phyloP scores from a whole-genome alignment of 805 yeast genomes.

The Cyberlindnera lachancei region DNA sequence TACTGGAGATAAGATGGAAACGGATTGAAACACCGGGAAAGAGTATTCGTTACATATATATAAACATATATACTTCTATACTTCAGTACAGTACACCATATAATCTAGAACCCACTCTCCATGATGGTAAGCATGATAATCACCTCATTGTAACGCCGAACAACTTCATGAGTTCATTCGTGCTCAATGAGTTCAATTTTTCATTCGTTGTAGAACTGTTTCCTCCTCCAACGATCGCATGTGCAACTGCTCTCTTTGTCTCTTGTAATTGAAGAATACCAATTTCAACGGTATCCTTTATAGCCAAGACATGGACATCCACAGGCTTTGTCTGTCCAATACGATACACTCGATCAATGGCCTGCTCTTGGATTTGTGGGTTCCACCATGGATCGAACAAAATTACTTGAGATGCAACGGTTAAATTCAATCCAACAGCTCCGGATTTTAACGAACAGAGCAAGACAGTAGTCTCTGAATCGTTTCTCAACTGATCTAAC shows the following conservation, averaged over 20 bases:
- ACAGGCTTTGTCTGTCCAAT: conserved; percentile 77
- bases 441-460: conserved; percentile 81
- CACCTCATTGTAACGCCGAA: conserved; percentile 2
- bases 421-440: conserved; percentile 84
- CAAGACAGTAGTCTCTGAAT: conserved; percentile 32
- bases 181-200: conserved; percentile 48
- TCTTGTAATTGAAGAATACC: conserved; percentile 83
- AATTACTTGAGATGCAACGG: conserved; percentile 74
- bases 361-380: conserved; percentile 83
- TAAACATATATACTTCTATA: no score
- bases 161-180: conserved; percentile 8
- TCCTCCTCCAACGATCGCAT: conserved; percentile 58
- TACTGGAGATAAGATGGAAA: conserved; percentile 32
- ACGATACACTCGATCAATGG: conserved; percentile 85
- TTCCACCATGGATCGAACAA: conserved; percentile 98
- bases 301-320: conserved; percentile 66
- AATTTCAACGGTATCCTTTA: conserved; percentile 72
- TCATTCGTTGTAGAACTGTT: conserved; percentile 53
- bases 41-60: background rate
- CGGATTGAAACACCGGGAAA: conserved; percentile 14
- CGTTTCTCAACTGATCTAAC: conserved; percentile 23
- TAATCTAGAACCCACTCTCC: no score
- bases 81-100: no score
- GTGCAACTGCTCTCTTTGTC: conserved; percentile 65
- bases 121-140: no score